Base-by-base conservation (phyloP, 2,329 filamentous ascomycete species). In the Fusarium temperatum region DNA sequence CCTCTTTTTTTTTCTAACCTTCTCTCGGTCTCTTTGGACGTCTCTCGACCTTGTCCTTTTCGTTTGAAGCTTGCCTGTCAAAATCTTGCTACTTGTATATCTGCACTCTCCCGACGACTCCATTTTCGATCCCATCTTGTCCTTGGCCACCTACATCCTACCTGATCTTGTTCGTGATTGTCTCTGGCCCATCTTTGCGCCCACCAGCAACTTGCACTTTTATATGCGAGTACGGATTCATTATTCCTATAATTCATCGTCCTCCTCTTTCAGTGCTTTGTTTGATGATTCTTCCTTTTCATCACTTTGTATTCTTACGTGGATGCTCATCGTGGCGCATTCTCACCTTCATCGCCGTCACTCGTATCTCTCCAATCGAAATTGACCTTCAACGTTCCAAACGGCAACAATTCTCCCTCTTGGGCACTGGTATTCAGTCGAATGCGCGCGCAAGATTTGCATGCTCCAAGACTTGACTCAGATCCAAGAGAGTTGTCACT, bases 171-270 rank as follows among this genome's bases (percentile, higher is more conserved):
- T 59, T 56, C 73, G 66, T 67, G 64, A 63, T 74, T 66, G 47
- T 50, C 56, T 73, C 65, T 54, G 70, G 54, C 71, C 74, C 71
- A 74, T 68, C 41, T 63, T 74, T 74, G 70, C 62, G 70, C 71
- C 66, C 61, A 72, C 51, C 39, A 45, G 48, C 36, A 64, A 47
- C 54, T 65, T 65, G 63, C 51, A 47, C 56, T 72, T 42, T 68
- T 45, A 55, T 66, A 59, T 66, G 30, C 51, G 58, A 70, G 67
- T 53, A 48, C 44, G 28, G 42, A 54, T 48, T 59, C 39, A 24
- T 59, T 26, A 44, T 45, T 66, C 15, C 9, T 47, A n/a, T 41
- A 28, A 54, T 18, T 54, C 38, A 28, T 7, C 30, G 22, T 22
- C 30, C 44, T 38, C 24, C 39, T 30, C 14, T 47, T 26, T 18